Base-by-base conservation (phyloP, 495 filamentous ascomycete species). In the Articulospora tetracladia region DNA sequence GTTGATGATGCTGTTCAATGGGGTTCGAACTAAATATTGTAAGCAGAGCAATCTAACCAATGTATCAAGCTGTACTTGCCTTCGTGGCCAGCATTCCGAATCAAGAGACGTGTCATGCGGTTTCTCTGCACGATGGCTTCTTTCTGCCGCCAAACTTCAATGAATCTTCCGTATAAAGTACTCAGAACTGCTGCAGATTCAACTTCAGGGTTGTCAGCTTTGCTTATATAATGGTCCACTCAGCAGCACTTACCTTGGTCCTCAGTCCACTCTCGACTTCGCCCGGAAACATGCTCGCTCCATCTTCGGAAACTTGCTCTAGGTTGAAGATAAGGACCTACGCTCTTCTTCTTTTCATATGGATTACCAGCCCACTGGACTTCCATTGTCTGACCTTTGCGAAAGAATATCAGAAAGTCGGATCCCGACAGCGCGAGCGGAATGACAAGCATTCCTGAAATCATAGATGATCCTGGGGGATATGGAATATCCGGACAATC, bases 401-500 rank as follows among this genome's bases (percentile, higher is more conserved):
- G 83, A 73, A 96, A 96, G 68, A 97, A 95, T 0, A 91, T 88
- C 39, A 97, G 93, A 67, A 97, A 97, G 61, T 97, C 93, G 34
- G 72, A 71, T 10, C 91, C 92, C 49, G 82, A 81, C 10, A 82
- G 72, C 11, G 89, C 92, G 0, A 97, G 72, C 0, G 93, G 93
- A 0, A 96, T 90, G 49, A 95, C 83, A 2, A 97, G 74, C 57
- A 97, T 65, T 0, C 93, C 93, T 0, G 91, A 88, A 44, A 97
- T 86, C 10, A 84, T 72, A 23, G 79, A 73, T 62, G 96, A 91
- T 0, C 92, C 92, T 0, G 90, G 90, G 1, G 80, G 72, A 63
- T 95, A 96, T 2, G 79, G 76, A 34, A 97, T 72, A 62, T 96
- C 92, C 0, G 88, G 87, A 61, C 94, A 96, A 63, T 97, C 92